These are phyloP conservation scores for Vitis cinerea DNA, from an alignment of 164 flowering plant genomes.

Conservation along the genomic window DNA sequence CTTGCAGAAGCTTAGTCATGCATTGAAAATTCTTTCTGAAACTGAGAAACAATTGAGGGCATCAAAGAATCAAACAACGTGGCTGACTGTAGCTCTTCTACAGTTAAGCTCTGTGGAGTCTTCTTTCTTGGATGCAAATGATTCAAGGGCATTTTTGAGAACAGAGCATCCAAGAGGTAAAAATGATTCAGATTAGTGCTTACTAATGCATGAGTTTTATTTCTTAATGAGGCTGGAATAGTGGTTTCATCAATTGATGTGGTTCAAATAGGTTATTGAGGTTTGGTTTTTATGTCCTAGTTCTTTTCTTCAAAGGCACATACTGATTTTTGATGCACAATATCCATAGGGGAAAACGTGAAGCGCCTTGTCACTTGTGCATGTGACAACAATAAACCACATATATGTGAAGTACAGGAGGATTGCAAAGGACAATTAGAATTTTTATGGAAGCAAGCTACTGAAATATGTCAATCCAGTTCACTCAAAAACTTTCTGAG, in stretches of 20 bases:
- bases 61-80: conserved; percentile 81
- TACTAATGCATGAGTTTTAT: neutral
- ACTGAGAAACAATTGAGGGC: conserved; percentile 84
- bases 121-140: conserved; percentile 38
- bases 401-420: conserved; percentile 23
- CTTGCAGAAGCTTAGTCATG: conserved; percentile 66
- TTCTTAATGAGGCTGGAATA: neutral
- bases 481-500: conserved; percentile 55
- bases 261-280: neutral
- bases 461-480: conserved; percentile 54
- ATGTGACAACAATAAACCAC: conserved; percentile 25
- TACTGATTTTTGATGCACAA: conserved; percentile 46
- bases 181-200: conserved; percentile 3
- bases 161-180: conserved; percentile 47
- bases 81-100: conserved; percentile 92
- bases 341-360: conserved; percentile 43
- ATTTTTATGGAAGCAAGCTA: conserved; percentile 60
- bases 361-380: conserved; percentile 35
- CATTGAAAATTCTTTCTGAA: conserved; percentile 79
- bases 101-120: conserved; percentile 66
- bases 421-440: conserved; percentile 45
- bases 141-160: conserved; percentile 32
- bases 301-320: conserved; percentile 36
- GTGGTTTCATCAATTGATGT: neutral
- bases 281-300: neutral